A percentile compares a stretch with the other conserved stretches of the same genome.
phyloP scores from a whole-genome alignment of 257 asterid species.

The Nicotiana undulata region DNA sequence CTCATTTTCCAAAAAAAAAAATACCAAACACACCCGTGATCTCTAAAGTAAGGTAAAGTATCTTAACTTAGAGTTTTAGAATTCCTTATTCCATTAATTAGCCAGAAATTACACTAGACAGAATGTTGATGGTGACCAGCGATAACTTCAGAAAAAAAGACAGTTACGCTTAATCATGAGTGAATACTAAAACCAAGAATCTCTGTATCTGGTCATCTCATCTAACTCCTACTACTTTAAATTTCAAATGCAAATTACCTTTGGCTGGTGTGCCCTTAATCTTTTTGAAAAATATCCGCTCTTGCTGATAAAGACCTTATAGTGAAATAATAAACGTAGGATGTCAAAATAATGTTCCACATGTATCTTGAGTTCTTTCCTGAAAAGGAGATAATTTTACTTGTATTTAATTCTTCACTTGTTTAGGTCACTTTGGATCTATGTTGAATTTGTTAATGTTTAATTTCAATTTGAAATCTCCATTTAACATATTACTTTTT shows the following conservation, averaged over 20 bases:
- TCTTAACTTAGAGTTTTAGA: not conserved
- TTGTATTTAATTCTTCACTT: not conserved
- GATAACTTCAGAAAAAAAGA: not conserved
- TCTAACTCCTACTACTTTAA: not conserved
- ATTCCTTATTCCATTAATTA: not conserved
- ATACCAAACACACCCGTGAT: no score
- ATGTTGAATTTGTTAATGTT: not conserved
- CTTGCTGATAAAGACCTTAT: not conserved
- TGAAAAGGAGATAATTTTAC: not conserved
- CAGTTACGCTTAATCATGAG: not conserved
- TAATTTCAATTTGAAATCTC: not conserved
- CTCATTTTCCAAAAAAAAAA: no score
- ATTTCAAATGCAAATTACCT: not conserved
- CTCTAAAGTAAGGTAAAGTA: not conserved
- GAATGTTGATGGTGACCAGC: not conserved
- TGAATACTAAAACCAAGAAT: not conserved
- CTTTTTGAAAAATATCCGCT: not conserved
- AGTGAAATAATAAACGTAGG: not conserved
- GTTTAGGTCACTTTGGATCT: not conserved
- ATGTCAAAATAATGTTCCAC: not conserved
- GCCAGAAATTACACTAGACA: not conserved
- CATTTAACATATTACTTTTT: not conserved
- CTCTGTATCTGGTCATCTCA: not conserved
- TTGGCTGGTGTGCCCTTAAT: not conserved
- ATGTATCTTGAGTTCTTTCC: not conserved